Evolutionary conservation across 2,329 filamentous ascomycete species (phyloP).

Genomic region (Colletotrichum noveboracense): DNA sequence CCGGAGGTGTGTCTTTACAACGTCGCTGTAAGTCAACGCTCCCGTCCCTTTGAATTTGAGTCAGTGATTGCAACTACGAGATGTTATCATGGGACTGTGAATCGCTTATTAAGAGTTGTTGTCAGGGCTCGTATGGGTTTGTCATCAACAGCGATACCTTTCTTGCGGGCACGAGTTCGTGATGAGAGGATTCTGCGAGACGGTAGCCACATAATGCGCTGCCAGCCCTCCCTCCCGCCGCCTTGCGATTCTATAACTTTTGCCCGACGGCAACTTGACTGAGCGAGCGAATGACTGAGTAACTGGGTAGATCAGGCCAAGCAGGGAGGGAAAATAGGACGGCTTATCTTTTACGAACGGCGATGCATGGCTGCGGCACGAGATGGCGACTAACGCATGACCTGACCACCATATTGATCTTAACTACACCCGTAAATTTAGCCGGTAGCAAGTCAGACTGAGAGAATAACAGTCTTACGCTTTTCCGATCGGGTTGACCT

Average conservation of each 20-base stretch:
- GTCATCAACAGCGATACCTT: slow-evolving; percentile 7
- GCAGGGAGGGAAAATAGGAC: neutral
- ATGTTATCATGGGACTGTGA: neutral
- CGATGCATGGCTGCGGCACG: neutral
- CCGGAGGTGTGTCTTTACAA: slow-evolving; percentile 16
- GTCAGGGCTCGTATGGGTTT: slow-evolving; percentile 15
- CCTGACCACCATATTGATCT: neutral
- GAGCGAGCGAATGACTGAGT: neutral
- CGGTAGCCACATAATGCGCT: neutral
- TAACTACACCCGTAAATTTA: too few species aligned
- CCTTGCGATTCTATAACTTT: neutral
- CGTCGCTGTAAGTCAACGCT: slow-evolving; percentile 2
- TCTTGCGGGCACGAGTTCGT: slow-evolving; percentile 2
- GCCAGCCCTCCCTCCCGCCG: neutral
- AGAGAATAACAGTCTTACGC: too few species aligned
- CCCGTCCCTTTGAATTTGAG: neutral
- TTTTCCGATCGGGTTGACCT: too few species aligned
- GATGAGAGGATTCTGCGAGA: neutral
- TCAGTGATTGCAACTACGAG: neutral
- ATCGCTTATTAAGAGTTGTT: neutral
- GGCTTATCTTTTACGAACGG: neutral
- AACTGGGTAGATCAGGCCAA: neutral
- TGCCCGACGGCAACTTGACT: neutral
- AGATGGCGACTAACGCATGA: neutral
- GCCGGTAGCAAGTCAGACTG: too few species aligned